Percentiles rank a stretch among this genome's conserved stretches.
Conservation (phyloP, 2,329 filamentous ascomycete species). For the Chaetoscypha palmicola region DNA sequence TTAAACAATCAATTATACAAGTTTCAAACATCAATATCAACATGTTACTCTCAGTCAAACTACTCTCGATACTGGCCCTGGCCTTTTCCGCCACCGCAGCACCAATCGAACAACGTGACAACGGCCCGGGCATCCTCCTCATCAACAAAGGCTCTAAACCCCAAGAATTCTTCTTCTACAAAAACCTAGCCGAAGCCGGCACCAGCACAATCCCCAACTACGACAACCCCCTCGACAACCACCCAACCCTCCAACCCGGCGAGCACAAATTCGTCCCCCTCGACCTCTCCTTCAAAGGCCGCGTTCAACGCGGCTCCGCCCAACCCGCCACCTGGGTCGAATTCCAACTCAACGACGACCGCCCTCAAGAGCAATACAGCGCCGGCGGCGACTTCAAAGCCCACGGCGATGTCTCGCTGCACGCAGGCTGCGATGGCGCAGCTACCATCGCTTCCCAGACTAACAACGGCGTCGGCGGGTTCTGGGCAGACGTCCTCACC, state of each 20-base stretch:
- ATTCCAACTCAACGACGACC: slow-evolving; percentile 30
- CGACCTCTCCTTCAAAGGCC: slow-evolving; percentile 33
- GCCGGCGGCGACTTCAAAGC: slow-evolving; percentile 32
- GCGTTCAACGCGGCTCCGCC: slow-evolving; percentile 34
- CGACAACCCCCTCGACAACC: slow-evolving; percentile 32
- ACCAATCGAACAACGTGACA: background rate
- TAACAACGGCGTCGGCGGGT: slow-evolving; percentile 30
- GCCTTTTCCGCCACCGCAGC: background rate
- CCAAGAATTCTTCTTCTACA: slow-evolving; percentile 35
- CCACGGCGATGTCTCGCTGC: slow-evolving; percentile 34
- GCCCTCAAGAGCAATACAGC: slow-evolving; percentile 6
- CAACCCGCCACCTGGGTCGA: slow-evolving; percentile 36
- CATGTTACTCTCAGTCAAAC: slow-evolving; percentile 4
- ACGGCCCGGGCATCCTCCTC: slow-evolving; percentile 33
- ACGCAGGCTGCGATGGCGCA: slow-evolving; percentile 36
- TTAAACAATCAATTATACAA: background rate
- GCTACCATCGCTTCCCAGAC: slow-evolving; percentile 34
- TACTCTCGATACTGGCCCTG: background rate
- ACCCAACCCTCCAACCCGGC: slow-evolving; percentile 30
- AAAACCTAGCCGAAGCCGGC: slow-evolving; percentile 38
- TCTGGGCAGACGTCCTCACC: slow-evolving; percentile 30
- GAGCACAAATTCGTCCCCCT: slow-evolving; percentile 30
- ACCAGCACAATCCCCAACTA: slow-evolving; percentile 36
- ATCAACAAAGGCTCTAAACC: slow-evolving; percentile 32
- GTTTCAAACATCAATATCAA: background rate